These are phyloP conservation scores for Hypericum perforatum DNA, from an alignment of 345 rosid species.

Conservation along the genomic window DNA sequence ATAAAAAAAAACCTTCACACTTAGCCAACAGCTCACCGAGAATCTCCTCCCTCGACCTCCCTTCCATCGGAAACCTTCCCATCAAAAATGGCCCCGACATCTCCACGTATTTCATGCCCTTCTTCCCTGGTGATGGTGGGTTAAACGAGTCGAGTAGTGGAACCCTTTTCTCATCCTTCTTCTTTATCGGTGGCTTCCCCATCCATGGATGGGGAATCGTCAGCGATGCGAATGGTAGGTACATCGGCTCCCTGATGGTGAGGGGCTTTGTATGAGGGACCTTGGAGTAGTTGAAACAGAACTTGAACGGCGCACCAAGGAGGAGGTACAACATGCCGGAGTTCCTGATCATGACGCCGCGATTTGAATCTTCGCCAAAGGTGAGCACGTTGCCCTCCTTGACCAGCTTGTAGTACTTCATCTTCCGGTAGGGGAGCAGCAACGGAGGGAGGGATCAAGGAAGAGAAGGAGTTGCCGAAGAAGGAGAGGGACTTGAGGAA, in stretches of 20 bases:
- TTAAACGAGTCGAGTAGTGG: constrained; percentile 67
- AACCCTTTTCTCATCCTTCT: constrained; percentile 62
- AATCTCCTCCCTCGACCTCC: no score
- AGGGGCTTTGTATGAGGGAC: constrained; percentile 65
- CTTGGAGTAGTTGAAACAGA: constrained; percentile 85
- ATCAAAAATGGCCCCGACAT: constrained; percentile 56
- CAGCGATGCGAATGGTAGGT: constrained; percentile 85
- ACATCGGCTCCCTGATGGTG: constrained; percentile 86
- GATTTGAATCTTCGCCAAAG: no score
- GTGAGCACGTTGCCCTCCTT: no score
- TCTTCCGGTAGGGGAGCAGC: no score
- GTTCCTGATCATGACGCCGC: no score
- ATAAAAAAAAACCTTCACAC: no score
- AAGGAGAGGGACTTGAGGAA: no score
- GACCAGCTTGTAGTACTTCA: no score
- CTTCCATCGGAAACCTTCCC: constrained; percentile 62
- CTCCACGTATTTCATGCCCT: constrained; percentile 57
- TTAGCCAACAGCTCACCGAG: no score
- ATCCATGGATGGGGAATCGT: constrained; percentile 96
- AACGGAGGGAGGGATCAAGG: no score
- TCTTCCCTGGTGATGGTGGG: constrained; percentile 49
- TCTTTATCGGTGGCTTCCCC: constrained; percentile 83
- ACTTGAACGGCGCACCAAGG: constrained; percentile 91
- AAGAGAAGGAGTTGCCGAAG: no score
- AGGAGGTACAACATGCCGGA: constrained; percentile 72